Conservation (phyloP, 345 rosid species). For the Citrus medica region DNA sequence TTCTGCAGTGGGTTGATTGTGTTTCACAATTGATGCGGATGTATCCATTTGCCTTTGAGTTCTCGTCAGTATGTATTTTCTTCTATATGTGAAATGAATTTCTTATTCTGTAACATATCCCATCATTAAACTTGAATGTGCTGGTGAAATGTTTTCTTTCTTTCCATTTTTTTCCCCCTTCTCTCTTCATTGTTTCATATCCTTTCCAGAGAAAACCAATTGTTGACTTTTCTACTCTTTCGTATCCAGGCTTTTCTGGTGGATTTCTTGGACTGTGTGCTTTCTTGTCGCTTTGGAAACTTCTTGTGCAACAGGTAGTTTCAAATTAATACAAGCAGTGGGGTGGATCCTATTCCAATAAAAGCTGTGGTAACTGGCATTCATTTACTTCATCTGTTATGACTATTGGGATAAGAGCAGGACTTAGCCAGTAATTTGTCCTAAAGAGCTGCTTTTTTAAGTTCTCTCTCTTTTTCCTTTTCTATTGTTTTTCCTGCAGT, state of each 20-base stretch:
- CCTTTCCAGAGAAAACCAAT: background rate
- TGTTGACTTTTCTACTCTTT: slow-evolving; percentile 9
- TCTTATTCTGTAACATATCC: background rate
- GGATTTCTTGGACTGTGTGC: slow-evolving; percentile 81
- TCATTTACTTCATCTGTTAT: background rate
- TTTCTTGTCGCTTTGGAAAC: slow-evolving; percentile 95
- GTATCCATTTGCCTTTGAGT: slow-evolving; percentile 97
- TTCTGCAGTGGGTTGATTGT: slow-evolving; percentile 97
- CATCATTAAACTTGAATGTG: slow-evolving; percentile 11
- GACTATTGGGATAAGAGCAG: background rate
- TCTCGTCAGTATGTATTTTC: slow-evolving; percentile 73
- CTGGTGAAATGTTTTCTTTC: background rate
- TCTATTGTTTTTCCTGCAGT: background rate
- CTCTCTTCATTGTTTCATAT: background rate
- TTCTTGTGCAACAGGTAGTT: slow-evolving; percentile 88
- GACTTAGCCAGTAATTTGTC: background rate
- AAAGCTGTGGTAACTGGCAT: background rate
- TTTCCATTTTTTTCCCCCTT: background rate
- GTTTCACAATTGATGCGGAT: slow-evolving; percentile 85
- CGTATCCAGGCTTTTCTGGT: slow-evolving; percentile 78
- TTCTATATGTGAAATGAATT: background rate
- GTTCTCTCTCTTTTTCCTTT: background rate
- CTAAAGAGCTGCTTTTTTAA: background rate
- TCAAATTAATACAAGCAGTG: background rate
- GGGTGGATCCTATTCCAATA: background rate